A percentile compares a stretch with the other conserved stretches of the same genome.
phyloP scores from a whole-genome alignment of 139 green algal species.

The Chlamydomonas asymmetrica region DNA sequence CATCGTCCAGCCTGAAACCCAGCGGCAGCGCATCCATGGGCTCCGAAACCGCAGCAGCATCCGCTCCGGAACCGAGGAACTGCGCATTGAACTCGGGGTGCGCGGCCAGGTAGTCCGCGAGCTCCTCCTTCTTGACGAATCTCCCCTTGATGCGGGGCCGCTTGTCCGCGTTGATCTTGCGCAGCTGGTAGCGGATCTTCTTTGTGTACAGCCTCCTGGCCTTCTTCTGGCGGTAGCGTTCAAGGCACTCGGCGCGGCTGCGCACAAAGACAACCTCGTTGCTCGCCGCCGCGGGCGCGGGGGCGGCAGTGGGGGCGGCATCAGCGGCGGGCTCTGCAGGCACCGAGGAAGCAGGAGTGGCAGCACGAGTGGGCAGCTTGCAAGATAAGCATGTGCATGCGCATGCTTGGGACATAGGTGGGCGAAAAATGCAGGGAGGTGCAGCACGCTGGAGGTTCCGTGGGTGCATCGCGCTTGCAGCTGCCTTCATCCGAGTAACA shows the following conservation, averaged over 20 bases:
- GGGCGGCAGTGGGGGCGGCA: neutral
- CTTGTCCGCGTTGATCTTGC: conserved; percentile 72
- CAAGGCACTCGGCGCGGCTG: conserved; percentile 38
- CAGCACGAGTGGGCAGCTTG: neutral
- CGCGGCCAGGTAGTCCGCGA: conserved; percentile 9
- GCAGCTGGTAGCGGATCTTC: conserved; percentile 66
- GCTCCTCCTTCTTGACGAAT: conserved; percentile 69
- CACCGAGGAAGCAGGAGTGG: neutral
- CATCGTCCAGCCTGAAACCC: neutral
- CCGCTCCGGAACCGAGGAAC: too few species aligned
- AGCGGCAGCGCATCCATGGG: neutral
- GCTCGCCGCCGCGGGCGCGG: neutral
- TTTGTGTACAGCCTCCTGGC: conserved; percentile 53
- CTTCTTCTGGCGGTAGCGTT: conserved; percentile 63
- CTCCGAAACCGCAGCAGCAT: neutral
- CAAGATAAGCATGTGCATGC: neutral
- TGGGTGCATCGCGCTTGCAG: too few species aligned
- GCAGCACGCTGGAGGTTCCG: neutral
- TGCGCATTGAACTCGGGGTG: too few species aligned
- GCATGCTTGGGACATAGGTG: neutral
- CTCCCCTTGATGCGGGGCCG: conserved; percentile 73
- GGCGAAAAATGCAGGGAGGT: neutral
- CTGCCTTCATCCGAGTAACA: too few species aligned
- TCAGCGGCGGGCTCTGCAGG: neutral
- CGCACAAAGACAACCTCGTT: neutral